Percentiles rank a stretch among this genome's conserved stretches.
phyloP scores from a whole-genome alignment of 192 early-diverging fungal species.

The Coemansia sp. region DNA sequence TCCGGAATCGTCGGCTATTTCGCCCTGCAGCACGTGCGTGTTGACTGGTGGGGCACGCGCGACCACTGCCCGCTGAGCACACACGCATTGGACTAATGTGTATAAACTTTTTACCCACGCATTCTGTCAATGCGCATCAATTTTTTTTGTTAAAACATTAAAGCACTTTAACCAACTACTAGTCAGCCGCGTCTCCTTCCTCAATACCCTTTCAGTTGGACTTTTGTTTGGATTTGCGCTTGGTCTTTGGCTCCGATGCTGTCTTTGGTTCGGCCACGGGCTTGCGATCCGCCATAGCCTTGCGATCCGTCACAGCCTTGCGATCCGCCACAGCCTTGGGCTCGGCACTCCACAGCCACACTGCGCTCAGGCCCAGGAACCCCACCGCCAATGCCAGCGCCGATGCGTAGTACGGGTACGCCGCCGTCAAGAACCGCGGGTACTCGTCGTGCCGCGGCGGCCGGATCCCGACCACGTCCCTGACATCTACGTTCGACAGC shows the following conservation, averaged over 20 bases:
- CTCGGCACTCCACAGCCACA: conserved; percentile 67
- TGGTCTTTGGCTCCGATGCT: neutral
- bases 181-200: neutral
- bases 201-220: neutral
- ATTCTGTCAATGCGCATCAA: neutral
- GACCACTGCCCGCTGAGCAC: conserved; percentile 22
- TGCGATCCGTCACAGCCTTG: neutral
- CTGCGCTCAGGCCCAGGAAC: conserved; percentile 79
- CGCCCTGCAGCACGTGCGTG: conserved; percentile 18
- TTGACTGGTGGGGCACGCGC: conserved; percentile 38
- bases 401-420: conserved; percentile 94
- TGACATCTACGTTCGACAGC: conserved; percentile 66
- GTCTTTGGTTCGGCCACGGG: conserved; percentile 19
- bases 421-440: conserved; percentile 84
- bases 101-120: neutral
- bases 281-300: neutral
- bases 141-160: neutral
- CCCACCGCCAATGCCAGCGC: conserved; percentile 79
- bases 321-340: neutral
- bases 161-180: neutral
- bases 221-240: neutral
- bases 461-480: conserved; percentile 78
- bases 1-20: conserved; percentile 38
- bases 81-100: neutral
- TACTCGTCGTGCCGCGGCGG: conserved; percentile 97